Evolutionary conservation across 352 stramenopile genomes (phyloP).

Genomic region (Globisporangium parvum): DNA sequence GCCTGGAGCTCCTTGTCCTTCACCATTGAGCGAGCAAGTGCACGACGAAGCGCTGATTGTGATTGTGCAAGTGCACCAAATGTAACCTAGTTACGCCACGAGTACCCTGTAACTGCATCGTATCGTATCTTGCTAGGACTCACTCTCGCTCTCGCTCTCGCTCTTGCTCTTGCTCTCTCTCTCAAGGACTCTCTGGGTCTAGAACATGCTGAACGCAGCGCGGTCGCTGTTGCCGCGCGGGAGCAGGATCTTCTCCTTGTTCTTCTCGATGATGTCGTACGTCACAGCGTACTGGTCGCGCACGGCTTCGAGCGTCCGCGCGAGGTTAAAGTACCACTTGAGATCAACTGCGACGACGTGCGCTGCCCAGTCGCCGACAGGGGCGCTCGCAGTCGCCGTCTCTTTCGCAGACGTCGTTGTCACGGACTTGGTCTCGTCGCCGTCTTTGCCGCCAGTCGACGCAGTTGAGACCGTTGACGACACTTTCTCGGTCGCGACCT

Average conservation of each 20-base stretch:
- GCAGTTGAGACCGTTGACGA: conserved; percentile 52
- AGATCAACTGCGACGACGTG: conserved; percentile 70
- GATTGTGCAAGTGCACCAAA: too few species aligned
- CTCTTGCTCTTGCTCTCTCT: not conserved
- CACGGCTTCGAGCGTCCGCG: conserved; percentile 57
- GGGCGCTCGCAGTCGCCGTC: conserved; percentile 21
- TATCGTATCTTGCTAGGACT: too few species aligned
- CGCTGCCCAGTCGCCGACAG: conserved; percentile 50
- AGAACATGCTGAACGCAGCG: conserved; percentile 80
- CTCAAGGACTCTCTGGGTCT: conserved; percentile 12
- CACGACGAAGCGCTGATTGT: too few species aligned
- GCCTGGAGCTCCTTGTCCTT: too few species aligned
- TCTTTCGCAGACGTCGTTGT: conserved; percentile 55
- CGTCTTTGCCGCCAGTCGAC: conserved; percentile 56
- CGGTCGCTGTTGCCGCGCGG: conserved; percentile 62
- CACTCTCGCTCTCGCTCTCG: not conserved
- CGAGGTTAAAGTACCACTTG: conserved; percentile 83
- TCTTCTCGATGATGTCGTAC: conserved; percentile 67
- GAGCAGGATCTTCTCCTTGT: conserved; percentile 76
- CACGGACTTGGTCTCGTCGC: conserved; percentile 66
- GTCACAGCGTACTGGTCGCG: conserved; percentile 74
- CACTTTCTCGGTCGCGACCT: conserved; percentile 50
- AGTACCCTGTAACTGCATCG: too few species aligned
- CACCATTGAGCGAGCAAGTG: too few species aligned
- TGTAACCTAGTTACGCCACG: too few species aligned